Base-by-base conservation (phyloP, 2,329 filamentous ascomycete species). In the Fusarium sp. region DNA sequence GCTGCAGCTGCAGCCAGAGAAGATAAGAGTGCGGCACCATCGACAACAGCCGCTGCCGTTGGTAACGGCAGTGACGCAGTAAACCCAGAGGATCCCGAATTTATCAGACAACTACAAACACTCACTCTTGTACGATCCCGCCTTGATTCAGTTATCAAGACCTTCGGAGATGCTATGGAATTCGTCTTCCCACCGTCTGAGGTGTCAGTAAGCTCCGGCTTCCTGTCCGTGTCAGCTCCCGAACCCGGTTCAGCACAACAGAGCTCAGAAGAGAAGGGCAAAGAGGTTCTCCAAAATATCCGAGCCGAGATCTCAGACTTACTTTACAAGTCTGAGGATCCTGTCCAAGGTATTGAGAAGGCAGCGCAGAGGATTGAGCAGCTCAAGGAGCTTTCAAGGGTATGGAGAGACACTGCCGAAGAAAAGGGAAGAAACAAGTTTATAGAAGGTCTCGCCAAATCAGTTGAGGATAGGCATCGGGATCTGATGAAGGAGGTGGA, bases 321-420 rank as follows among this genome's bases (percentile, higher is more conserved):
- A 4, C 81, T 98, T 14, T 84, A 86, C 77, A 77, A 78, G 43
- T 72, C 85, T 8, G 81, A 84, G 1, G 89, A 91, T 44, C 86
- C 88, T 1, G 83, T 90, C 14, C 85, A 86, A 44, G 93, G 92
- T 17, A 84, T 96, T 10, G 90, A 93, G 68, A 90, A 90, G 59
- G 96, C 96, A 0, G 88, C 88, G 14, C 85, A 86, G 57, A 85
- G 93, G 44, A 90, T 98, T 15, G 91, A 94, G 75, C 89, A 92
- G 76, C 84, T 98, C 58, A 91, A 94, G 75, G 87, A 90, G 66
- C 81, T 98, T 68, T 89, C 90, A 6, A 82, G 82, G n/a, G 90
- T 99, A 22, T 99, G 96, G 95, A 95, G 92, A 78, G 94, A 94
- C n/a, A 98, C 96, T 4, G 92, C 93, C 0, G 96, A 99, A 81